Base-by-base conservation (phyloP, 306 rosid species). In the Vicia faba region DNA sequence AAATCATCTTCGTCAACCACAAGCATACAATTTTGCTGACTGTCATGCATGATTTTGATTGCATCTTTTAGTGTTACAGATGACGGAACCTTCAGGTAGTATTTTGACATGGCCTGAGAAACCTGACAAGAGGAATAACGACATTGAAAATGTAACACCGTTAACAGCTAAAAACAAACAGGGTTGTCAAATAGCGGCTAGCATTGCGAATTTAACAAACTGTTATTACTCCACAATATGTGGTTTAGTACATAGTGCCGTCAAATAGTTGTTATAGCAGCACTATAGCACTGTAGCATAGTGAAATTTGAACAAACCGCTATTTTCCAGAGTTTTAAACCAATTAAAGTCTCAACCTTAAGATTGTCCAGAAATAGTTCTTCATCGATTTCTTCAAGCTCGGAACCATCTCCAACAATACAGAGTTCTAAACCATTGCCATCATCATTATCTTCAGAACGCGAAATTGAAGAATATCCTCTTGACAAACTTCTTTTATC, bases 21-120 rank as follows among this genome's bases (percentile, higher is more conserved):
- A 51, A 87, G 74, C 38, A 76, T 81, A 79, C 92, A 90, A 45
- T 79, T 93, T 83, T 81, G 91, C 65, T 88, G 95, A 69, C 68
- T 81, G 57, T 84, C 86, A 55, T 72, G 85, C 88, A 93, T 79
- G 78, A 51, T 60, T 78, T 88, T 80, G 46, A 75, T 78, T 76
- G 95, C 97, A 73, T 88, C 99, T 81, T 79, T 79, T 70, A 93
- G 54, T 64, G 78, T 79, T 66, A 19, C 50, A 35, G 73, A 70
- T 51, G 79, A 79, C 48, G 84, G 70, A 79, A 90, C 81, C 84
- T 84, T 90, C 81, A 79, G 72, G 84, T 74, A 88, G 62, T 82
- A 83, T 59, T 70, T 85, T 50, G 99, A 84, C 97, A 93, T 90
- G 64, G 86, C 95, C 77, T 65, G 87, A 48, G 84, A 88, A 79